Evolutionary conservation across 2,329 filamentous ascomycete genomes (phyloP).

Genomic region (Passalora sequoiae): DNA sequence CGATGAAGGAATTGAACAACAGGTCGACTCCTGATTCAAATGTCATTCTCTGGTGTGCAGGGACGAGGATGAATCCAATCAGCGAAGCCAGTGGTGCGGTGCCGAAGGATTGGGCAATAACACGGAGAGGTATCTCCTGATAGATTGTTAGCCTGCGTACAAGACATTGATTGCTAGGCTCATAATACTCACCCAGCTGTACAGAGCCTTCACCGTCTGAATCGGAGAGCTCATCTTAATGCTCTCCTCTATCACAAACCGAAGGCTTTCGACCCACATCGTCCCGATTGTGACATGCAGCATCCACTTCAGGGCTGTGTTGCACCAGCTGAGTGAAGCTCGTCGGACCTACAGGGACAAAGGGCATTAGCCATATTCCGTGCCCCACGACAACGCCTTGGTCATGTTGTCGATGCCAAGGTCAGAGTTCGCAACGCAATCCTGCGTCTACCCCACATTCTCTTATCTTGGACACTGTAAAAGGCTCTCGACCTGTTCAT

Average conservation of each 20-base stretch:
- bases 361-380: no score
- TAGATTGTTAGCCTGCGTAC: neutral
- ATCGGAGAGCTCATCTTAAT: neutral
- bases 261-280: neutral
- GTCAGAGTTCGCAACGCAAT: no score
- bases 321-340: conserved; percentile 14
- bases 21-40: conserved; percentile 9
- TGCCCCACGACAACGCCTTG: no score
- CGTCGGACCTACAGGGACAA: no score
- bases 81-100: conserved; percentile 8
- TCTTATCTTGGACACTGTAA: no score
- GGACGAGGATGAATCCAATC: conserved; percentile 14
- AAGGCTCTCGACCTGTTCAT: no score
- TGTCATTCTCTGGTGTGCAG: conserved; percentile 15
- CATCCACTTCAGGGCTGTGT: conserved; percentile 18
- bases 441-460: no score
- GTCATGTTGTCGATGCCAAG: no score
- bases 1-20: conserved; percentile 8
- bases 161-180: neutral
- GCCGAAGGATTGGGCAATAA: conserved; percentile 4
- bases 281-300: conserved; percentile 9
- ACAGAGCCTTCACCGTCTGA: neutral
- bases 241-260: neutral
- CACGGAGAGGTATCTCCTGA: conserved; percentile 5
- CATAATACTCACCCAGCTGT: neutral